phyloP scores from a whole-genome alignment of 257 asterid species.

The Haberlea rhodopensis region DNA sequence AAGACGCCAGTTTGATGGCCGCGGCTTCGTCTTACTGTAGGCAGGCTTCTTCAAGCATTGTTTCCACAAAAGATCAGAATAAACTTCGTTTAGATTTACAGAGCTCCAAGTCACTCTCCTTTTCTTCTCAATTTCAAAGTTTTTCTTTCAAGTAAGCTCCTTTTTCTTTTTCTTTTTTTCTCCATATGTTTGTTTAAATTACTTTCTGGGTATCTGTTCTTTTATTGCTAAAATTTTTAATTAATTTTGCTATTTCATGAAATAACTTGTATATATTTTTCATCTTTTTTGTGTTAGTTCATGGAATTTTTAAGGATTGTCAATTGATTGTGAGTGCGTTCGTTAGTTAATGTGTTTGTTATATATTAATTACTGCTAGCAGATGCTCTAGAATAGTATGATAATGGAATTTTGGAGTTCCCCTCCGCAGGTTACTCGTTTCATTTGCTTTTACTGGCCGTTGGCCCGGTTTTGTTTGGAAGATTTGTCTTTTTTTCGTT shows the following conservation, averaged over 20 bases:
- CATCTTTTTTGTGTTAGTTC: slow-evolving; percentile 1
- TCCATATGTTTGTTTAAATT: background rate
- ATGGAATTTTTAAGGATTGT: slow-evolving; percentile 18
- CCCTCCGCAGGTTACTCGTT: too few species aligned
- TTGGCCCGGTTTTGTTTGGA: too few species aligned
- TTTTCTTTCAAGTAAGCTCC: slow-evolving; percentile 44
- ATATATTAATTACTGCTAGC: too few species aligned
- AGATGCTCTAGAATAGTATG: background rate
- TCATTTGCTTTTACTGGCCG: too few species aligned
- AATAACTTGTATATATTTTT: too few species aligned
- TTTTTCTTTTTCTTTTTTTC: background rate
- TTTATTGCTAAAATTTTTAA: too few species aligned
- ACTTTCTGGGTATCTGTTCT: background rate
- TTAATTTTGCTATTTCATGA: background rate
- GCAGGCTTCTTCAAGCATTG: slow-evolving; percentile 28
- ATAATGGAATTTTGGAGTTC: too few species aligned
- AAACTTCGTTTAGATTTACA: slow-evolving; percentile 26
- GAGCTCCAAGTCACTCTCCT: slow-evolving; percentile 36
- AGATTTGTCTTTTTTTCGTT: too few species aligned
- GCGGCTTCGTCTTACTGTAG: slow-evolving; percentile 35
- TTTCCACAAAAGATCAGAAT: slow-evolving; percentile 9
- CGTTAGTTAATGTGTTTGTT: background rate
- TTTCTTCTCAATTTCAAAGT: slow-evolving; percentile 48
- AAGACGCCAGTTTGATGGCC: slow-evolving; percentile 32
- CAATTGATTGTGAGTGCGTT: background rate